A percentile compares a stretch with the other conserved stretches of the same genome.
Conservation (phyloP, 164 flowering plant species). For the Malania oleifera region DNA sequence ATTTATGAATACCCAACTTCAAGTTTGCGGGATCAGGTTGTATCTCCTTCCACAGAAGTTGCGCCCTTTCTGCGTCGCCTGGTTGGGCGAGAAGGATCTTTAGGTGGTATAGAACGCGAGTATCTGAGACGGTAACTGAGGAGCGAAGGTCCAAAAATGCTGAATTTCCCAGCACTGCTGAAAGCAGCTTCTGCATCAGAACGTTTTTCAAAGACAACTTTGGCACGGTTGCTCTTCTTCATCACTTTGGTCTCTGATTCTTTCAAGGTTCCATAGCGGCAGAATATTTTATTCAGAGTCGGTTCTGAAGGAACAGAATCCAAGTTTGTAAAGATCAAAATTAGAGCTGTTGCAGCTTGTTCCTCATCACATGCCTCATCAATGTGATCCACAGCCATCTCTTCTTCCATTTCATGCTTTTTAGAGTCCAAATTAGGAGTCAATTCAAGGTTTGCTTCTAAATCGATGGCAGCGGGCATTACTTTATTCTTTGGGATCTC, state of each 20-base stretch:
- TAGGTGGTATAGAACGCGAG: constrained; percentile 24
- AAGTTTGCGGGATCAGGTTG: constrained; percentile 8
- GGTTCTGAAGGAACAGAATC: constrained; percentile 59
- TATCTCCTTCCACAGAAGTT: constrained; percentile 12
- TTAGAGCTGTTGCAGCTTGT: constrained; percentile 48
- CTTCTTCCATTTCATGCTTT: constrained; percentile 24
- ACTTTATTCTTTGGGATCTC: constrained; percentile 14
- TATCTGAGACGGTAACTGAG: constrained; percentile 64
- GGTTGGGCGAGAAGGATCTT: constrained; percentile 22
- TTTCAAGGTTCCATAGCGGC: constrained; percentile 53
- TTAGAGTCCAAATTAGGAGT: constrained; percentile 22
- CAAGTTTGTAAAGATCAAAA: constrained; percentile 50
- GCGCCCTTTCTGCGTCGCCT: constrained; percentile 24
- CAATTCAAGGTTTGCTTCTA: constrained; percentile 11
- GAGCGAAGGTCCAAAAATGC: constrained; percentile 80
- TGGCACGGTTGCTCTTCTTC: constrained; percentile 55
- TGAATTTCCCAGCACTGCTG: constrained; percentile 81
- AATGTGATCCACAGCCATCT: constrained; percentile 11
- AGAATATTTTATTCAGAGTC: constrained; percentile 57
- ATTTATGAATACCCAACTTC: too few relatives aligned
- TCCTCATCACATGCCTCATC: constrained; percentile 27
- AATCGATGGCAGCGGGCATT: constrained; percentile 12
- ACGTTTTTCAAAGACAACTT: constrained; percentile 60
- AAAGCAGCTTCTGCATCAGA: constrained; percentile 83
- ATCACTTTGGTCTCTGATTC: constrained; percentile 64